Evolutionary conservation across 2,329 filamentous ascomycete species (phyloP).

Genomic region (Xylariaceae sp.): DNA sequence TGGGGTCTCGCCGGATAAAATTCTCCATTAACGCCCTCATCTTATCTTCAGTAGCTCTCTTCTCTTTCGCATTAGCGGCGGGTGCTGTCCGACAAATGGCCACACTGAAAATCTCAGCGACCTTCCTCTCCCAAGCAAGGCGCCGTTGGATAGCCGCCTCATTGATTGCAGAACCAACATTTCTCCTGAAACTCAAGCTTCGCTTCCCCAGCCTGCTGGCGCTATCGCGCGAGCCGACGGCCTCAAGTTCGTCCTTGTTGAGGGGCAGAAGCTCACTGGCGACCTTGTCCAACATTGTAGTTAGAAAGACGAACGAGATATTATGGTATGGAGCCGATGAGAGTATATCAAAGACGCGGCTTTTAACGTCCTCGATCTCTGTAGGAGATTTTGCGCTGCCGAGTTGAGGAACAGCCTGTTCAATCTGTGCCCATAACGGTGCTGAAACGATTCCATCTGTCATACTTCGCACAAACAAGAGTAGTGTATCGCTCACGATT

Average conservation of each 20-base stretch:
- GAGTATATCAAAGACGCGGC: slow-evolving; percentile 66
- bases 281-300: slow-evolving; percentile 63
- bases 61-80: slow-evolving; percentile 48
- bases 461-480: slow-evolving; percentile 71
- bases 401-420: slow-evolving; percentile 49
- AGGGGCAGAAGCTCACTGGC: slow-evolving; percentile 46
- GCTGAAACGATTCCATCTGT: slow-evolving; percentile 74
- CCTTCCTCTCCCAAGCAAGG: slow-evolving; percentile 55
- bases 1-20: slow-evolving; percentile 50
- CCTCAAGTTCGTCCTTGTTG: slow-evolving; percentile 35
- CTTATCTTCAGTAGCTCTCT: slow-evolving; percentile 56
- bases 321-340: slow-evolving; percentile 71
- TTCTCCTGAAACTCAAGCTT: slow-evolving; percentile 45
- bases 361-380: slow-evolving; percentile 43
- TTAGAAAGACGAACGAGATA: slow-evolving; percentile 84
- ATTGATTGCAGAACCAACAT: slow-evolving; percentile 25
- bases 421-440: slow-evolving; percentile 66
- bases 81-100: slow-evolving; percentile 53
- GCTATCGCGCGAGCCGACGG: slow-evolving; percentile 25
- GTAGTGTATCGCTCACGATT: slow-evolving; percentile 64
- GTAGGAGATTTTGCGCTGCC: slow-evolving; percentile 15
- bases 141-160: slow-evolving; percentile 51
- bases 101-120: slow-evolving; percentile 62
- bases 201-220: slow-evolving; percentile 36
- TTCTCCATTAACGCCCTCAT: slow-evolving; percentile 65